These are phyloP conservation scores for Acer yangbiense DNA, from an alignment of 345 rosid species.

Conservation along the genomic window DNA sequence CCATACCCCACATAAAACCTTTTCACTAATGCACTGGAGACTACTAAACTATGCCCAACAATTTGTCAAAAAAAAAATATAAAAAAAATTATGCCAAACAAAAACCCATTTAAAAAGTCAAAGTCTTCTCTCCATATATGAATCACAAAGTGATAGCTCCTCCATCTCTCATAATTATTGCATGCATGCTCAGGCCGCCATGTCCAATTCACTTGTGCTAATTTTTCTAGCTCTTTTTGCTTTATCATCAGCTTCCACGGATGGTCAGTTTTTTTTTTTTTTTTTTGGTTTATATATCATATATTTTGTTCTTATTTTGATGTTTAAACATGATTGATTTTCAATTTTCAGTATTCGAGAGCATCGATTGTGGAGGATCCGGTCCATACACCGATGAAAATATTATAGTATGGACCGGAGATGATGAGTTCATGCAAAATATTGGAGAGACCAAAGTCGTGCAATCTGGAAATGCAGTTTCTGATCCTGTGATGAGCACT, in stretches of 20 bases:
- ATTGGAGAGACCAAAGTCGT: slow-evolving; percentile 27
- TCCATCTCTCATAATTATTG: background rate
- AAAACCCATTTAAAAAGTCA: background rate
- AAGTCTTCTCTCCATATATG: background rate
- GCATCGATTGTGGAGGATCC: slow-evolving; percentile 42
- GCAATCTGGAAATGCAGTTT: slow-evolving; percentile 12
- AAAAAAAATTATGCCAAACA: background rate
- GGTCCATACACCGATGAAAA: slow-evolving; percentile 22
- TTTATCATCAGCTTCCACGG: slow-evolving; percentile 23
- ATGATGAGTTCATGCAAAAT: slow-evolving; percentile 20
- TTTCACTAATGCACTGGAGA: background rate
- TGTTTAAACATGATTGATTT: background rate
- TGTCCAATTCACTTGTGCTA: slow-evolving; percentile 20
- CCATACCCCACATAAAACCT: background rate
- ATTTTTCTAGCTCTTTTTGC: slow-evolving; percentile 24
- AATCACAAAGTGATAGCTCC: background rate
- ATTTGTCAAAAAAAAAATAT: too few species aligned
- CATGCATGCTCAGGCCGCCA: background rate
- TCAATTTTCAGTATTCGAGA: slow-evolving; percentile 21
- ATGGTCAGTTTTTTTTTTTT: slow-evolving; percentile 12
- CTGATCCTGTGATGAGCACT: slow-evolving; percentile 26
- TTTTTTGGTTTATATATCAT: too few species aligned
- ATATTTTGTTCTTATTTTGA: background rate
- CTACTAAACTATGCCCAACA: too few species aligned
- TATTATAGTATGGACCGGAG: slow-evolving; percentile 30